phyloP scores from a whole-genome alignment of 2,329 filamentous ascomycete genomes.

The Aspergillus sp. region DNA sequence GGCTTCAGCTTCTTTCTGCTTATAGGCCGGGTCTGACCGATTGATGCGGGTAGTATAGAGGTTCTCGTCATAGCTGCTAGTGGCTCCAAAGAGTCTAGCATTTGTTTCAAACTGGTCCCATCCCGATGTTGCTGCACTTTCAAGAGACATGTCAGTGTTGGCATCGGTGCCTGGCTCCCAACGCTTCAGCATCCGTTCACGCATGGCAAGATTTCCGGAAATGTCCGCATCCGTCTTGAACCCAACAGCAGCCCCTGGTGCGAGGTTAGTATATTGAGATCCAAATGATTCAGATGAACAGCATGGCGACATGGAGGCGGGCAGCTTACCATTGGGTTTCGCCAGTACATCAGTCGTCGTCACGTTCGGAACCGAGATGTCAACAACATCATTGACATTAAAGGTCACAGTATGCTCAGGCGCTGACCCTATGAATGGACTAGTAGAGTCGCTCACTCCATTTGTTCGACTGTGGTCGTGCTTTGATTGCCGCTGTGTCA shows the following conservation, averaged over 20 bases:
- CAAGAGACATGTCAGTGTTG: conserved; percentile 71
- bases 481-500: conserved; percentile 61
- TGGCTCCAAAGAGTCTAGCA: conserved; percentile 82
- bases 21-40: conserved; percentile 79
- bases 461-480: conserved; percentile 43
- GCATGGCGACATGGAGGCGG: neutral
- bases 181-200: conserved; percentile 76
- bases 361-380: conserved; percentile 60
- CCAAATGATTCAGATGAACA: neutral
- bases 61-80: conserved; percentile 90
- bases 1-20: conserved; percentile 75
- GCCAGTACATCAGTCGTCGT: conserved; percentile 55
- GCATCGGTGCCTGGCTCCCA: conserved; percentile 74
- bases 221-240: conserved; percentile 92
- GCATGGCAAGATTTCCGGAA: conserved; percentile 70
- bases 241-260: conserved; percentile 65
- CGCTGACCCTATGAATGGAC: conserved; percentile 47
- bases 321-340: conserved; percentile 61
- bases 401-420: conserved; percentile 62
- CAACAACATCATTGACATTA: conserved; percentile 63
- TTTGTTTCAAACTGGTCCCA: conserved; percentile 98
- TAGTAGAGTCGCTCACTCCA: conserved; percentile 45
- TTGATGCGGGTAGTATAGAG: conserved; percentile 93
- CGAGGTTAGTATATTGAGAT: conserved; percentile 6
- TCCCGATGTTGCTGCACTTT: conserved; percentile 55